Percentiles rank a stretch among this genome's conserved stretches.
Conservation (phyloP, 179 eudicot species). For the Drosera spatulata region DNA sequence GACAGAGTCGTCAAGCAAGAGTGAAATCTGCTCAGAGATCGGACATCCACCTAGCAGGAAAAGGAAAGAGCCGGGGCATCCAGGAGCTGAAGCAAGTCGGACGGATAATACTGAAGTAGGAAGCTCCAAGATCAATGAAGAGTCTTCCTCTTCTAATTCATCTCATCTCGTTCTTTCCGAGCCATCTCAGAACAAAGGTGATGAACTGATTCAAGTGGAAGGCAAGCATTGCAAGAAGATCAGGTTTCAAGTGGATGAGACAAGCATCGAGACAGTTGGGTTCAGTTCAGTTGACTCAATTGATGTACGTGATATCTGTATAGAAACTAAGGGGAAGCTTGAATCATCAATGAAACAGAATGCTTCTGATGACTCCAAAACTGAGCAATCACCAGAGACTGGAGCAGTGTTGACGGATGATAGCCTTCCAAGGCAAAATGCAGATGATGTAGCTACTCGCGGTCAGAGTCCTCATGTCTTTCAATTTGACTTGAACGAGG, state of each 20-base stretch:
- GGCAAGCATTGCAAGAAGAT: not conserved
- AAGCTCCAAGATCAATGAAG: slow-evolving; percentile 14
- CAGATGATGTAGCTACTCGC: slow-evolving; percentile 6
- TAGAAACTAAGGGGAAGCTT: slow-evolving; percentile 6
- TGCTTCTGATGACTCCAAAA: not conserved
- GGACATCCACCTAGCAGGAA: slow-evolving; percentile 8
- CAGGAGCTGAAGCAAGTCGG: slow-evolving; percentile 1
- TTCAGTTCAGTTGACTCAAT: slow-evolving; percentile 19
- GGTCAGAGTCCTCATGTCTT: slow-evolving; percentile 4
- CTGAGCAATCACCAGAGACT: not conserved
- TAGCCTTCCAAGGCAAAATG: slow-evolving; percentile 7
- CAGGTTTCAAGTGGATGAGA: slow-evolving; percentile 4
- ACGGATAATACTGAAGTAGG: slow-evolving; percentile 3
- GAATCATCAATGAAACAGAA: slow-evolving; percentile 7
- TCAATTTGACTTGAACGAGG: slow-evolving; percentile 44
- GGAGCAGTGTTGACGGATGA: slow-evolving; percentile 1
- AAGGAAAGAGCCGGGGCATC: slow-evolving; percentile 2
- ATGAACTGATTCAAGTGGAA: slow-evolving; percentile 3
- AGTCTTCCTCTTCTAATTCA: slow-evolving; percentile 38
- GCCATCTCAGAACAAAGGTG: slow-evolving; percentile 7
- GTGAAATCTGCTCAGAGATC: slow-evolving; percentile 28
- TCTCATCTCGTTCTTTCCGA: slow-evolving; percentile 6
- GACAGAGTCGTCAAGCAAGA: slow-evolving; percentile 8
- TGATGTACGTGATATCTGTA: slow-evolving; percentile 10
- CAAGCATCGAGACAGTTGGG: slow-evolving; percentile 8